Evolutionary conservation across 148 eudicot species (phyloP).

Genomic region (Camellia lanceoleosa): DNA sequence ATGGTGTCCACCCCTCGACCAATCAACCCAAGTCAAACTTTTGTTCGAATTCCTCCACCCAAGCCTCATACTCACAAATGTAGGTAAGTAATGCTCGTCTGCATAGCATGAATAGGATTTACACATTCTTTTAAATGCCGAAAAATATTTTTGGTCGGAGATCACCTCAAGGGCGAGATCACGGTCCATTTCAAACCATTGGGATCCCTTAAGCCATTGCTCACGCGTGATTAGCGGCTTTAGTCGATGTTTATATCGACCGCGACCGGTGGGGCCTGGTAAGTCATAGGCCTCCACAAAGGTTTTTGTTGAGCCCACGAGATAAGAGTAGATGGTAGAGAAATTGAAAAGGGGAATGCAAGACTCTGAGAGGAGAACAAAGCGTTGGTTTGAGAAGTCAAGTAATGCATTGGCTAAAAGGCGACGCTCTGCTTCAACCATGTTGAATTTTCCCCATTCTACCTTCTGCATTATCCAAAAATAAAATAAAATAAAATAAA

Average conservation of each 20-base stretch:
- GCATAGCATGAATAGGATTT: constrained; percentile 39
- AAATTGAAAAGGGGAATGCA: constrained; percentile 80
- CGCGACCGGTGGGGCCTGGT: constrained; percentile 38
- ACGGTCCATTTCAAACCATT: constrained; percentile 71
- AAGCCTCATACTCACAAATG: constrained; percentile 39
- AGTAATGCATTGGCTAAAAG: constrained; percentile 67
- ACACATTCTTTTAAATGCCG: constrained; percentile 39
- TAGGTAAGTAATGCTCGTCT: constrained; percentile 81
- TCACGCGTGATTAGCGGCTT: constrained; percentile 29
- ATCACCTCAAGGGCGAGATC: constrained; percentile 46
- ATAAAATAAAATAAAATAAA: background rate
- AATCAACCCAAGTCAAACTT: constrained; percentile 72
- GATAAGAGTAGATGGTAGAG: constrained; percentile 49
- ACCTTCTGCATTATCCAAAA: constrained; percentile 39
- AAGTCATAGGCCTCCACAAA: constrained; percentile 44
- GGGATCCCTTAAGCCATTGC: constrained; percentile 76
- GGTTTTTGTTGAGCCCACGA: constrained; percentile 39
- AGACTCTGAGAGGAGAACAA: constrained; percentile 65
- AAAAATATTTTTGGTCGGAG: constrained; percentile 35
- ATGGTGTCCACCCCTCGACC: constrained; percentile 62
- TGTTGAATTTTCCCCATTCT: constrained; percentile 63
- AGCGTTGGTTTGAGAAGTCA: constrained; percentile 54
- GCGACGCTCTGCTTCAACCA: constrained; percentile 77
- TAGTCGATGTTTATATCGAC: constrained; percentile 48
- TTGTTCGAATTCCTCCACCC: constrained; percentile 43